Percentiles rank a stretch among this genome's conserved stretches.
These are phyloP conservation scores for Hibiscus mutabilis DNA, from an alignment of 345 rosid species.

Conservation along the genomic window DNA sequence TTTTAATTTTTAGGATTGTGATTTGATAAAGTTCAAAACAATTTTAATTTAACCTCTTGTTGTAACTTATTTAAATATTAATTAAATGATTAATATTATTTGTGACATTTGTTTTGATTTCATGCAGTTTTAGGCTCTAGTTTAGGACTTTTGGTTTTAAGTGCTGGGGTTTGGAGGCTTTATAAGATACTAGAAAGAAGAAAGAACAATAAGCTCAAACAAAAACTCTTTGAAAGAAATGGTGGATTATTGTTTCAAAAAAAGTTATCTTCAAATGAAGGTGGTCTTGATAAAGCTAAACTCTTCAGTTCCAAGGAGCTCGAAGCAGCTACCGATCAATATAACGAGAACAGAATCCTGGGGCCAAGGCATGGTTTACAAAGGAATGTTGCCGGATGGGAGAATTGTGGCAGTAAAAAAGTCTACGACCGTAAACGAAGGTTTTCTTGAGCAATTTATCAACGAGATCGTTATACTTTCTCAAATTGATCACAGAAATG, in stretches of 20 bases:
- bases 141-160: background rate
- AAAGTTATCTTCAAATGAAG: background rate
- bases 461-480: slow-evolving; percentile 16
- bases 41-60: too few relatives aligned
- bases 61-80: too few relatives aligned
- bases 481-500: slow-evolving; percentile 21
- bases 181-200: background rate
- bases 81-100: too few relatives aligned
- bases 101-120: background rate
- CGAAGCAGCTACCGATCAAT: background rate
- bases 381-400: slow-evolving; percentile 13
- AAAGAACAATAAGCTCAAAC: background rate
- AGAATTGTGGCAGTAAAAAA: slow-evolving; percentile 15
- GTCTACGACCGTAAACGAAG: slow-evolving; percentile 2
- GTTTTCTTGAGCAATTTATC: slow-evolving; percentile 18
- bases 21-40: too few relatives aligned
- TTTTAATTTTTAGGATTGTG: too few relatives aligned
- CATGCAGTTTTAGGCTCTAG: background rate
- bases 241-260: background rate
- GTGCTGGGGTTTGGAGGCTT: background rate
- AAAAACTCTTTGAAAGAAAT: background rate
- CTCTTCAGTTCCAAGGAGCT: background rate
- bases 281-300: background rate
- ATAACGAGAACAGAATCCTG: background rate
- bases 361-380: slow-evolving; percentile 8